These are phyloP conservation scores for Fraxinus sp. DNA, from an alignment of 305 asterid genomes.

Conservation along the genomic window DNA sequence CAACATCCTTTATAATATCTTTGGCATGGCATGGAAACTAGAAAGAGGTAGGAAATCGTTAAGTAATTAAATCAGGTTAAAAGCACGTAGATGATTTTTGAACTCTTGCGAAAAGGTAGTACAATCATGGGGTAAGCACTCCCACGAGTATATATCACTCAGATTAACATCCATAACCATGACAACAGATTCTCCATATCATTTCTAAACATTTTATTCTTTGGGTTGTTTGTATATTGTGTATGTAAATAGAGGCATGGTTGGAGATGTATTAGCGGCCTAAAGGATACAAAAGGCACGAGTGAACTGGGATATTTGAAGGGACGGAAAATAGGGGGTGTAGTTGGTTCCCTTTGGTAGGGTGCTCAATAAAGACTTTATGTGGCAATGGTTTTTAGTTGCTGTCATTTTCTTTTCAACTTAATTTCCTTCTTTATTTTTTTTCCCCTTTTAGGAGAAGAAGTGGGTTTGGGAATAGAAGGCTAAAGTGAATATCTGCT, in stretches of 20 bases:
- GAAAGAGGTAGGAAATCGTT: background rate
- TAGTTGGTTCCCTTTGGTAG: background rate
- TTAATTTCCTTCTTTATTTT: background rate
- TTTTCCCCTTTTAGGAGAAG: background rate
- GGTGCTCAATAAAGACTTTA: background rate
- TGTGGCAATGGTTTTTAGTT: background rate
- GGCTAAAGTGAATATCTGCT: background rate
- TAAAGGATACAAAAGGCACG: background rate
- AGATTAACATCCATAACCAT: background rate
- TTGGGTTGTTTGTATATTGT: background rate
- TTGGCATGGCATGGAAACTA: background rate
- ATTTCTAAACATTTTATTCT: background rate
- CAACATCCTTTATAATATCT: background rate
- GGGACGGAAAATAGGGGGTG: background rate
- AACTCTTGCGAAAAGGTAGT: background rate
- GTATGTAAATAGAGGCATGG: background rate
- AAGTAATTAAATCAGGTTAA: background rate
- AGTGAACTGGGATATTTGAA: background rate
- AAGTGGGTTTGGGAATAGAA: background rate
- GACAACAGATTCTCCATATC: background rate
- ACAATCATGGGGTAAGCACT: background rate
- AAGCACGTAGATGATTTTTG: background rate
- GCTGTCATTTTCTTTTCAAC: background rate
- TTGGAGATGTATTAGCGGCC: background rate
- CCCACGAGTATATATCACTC: background rate